These are phyloP conservation scores for Camellia granthamiana DNA, from an alignment of 148 eudicot species.

Conservation along the genomic window DNA sequence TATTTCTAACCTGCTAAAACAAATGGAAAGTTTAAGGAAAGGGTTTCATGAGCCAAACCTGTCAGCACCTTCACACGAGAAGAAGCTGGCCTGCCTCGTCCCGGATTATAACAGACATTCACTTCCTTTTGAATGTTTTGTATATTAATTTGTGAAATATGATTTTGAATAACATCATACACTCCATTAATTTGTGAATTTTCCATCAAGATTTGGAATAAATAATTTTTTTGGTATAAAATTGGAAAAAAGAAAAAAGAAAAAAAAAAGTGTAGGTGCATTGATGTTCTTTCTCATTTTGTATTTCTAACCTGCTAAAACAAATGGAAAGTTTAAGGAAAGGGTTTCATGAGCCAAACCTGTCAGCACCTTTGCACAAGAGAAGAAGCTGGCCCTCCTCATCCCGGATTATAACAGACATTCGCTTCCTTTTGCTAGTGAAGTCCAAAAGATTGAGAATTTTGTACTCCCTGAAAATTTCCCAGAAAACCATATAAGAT, in stretches of 20 bases:
- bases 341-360: constrained; percentile 35
- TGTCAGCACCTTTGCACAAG: constrained; percentile 81
- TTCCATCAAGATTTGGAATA: no score
- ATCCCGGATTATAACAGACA: constrained; percentile 68
- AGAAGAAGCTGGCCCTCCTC: constrained; percentile 60
- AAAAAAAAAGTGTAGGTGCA: no score
- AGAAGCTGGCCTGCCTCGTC: constrained; percentile 58
- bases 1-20: not conserved
- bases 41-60: constrained; percentile 39
- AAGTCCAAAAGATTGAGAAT: constrained; percentile 68
- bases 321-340: not conserved
- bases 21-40: not conserved
- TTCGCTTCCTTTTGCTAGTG: constrained; percentile 76
- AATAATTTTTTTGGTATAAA: no score
- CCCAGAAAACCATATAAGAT: not conserved
- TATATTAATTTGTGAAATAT: no score
- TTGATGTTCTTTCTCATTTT: no score
- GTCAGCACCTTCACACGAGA: constrained; percentile 81
- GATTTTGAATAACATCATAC: no score
- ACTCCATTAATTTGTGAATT: no score
- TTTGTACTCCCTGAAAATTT: constrained; percentile 55
- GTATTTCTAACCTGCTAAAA: not conserved
- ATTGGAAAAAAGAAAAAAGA: no score
- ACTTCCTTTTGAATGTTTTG: constrained; percentile 32
- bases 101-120: constrained; percentile 72